Evolutionary conservation across 2,329 filamentous ascomycete genomes (phyloP).

Genomic region (Sclerotinia sclerotiorum): DNA sequence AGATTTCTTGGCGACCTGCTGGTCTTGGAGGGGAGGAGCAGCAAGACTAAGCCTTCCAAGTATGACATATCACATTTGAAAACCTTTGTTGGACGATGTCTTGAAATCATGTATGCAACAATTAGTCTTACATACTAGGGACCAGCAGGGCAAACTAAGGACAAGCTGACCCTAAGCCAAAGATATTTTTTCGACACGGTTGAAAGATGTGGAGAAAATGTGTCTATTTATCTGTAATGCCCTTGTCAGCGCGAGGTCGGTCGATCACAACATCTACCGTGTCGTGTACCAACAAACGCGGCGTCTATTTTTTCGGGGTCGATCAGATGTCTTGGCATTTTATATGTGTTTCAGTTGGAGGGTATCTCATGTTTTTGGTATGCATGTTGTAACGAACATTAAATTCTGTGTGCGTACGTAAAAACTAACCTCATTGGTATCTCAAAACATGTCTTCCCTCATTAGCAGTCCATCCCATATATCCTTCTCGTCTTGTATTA

Average conservation of each 20-base stretch:
- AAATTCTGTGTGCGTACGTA: background rate
- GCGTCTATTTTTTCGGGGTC: constrained; percentile 9
- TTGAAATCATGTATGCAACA: background rate
- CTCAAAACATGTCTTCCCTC: constrained; percentile 3
- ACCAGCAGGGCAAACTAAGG: background rate
- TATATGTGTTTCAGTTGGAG: background rate
- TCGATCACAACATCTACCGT: constrained; percentile 18
- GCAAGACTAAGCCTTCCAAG: background rate
- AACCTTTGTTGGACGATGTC: background rate
- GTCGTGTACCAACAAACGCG: constrained; percentile 1
- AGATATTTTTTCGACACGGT: background rate
- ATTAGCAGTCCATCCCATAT: background rate
- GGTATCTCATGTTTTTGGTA: background rate
- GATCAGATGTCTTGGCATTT: constrained; percentile 2
- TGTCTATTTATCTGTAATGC: background rate
- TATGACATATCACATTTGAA: constrained; percentile 2
- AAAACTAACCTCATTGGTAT: constrained; percentile 5
- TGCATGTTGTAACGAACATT: background rate
- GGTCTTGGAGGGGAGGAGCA: background rate
- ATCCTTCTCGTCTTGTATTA: background rate
- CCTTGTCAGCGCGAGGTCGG: background rate
- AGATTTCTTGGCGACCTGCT: constrained; percentile 7
- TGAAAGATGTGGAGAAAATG: constrained; percentile 1
- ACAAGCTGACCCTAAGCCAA: background rate
- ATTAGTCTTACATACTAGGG: background rate